Percentiles rank a stretch among this genome's conserved stretches.
phyloP scores from a whole-genome alignment of 768 basidiomycete species.

The Tylopilus balloui region DNA sequence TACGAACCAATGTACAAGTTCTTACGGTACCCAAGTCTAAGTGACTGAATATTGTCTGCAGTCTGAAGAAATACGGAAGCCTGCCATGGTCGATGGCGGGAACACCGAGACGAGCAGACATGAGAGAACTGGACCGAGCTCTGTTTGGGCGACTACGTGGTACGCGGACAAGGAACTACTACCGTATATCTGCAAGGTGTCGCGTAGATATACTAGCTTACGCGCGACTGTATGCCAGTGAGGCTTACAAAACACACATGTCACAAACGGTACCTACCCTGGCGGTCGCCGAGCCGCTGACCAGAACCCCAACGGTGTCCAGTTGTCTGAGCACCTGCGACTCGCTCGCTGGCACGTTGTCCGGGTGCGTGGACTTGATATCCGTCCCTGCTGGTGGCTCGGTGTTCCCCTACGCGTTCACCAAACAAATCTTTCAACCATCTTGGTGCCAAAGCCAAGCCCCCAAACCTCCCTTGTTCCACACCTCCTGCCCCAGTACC shows the following conservation, averaged over 20 bases:
- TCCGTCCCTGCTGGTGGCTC: conserved; percentile 40
- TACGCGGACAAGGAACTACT: too few species aligned
- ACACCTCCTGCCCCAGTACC: conserved; percentile 38
- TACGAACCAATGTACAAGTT: conserved; percentile 1
- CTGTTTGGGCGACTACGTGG: too few species aligned
- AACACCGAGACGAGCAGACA: too few species aligned
- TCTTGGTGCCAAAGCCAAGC: conserved; percentile 47
- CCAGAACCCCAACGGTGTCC: conserved; percentile 55
- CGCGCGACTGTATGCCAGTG: too few species aligned
- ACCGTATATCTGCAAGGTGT: too few species aligned
- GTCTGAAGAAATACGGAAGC: too few species aligned
- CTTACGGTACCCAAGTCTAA: too few species aligned
- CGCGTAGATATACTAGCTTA: too few species aligned
- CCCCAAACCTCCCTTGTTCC: conserved; percentile 36
- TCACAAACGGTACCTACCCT: not conserved
- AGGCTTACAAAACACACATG: not conserved
- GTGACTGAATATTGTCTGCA: too few species aligned
- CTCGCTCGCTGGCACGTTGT: conserved; percentile 21
- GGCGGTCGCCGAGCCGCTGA: conserved; percentile 41
- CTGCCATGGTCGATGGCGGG: too few species aligned
- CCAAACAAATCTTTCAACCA: conserved; percentile 56
- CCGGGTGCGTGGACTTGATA: conserved; percentile 60
- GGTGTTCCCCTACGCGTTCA: conserved; percentile 30
- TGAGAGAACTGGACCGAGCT: too few species aligned
- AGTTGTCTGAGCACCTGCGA: conserved; percentile 16